Conservation (phyloP, 768 basidiomycete genomes). For the Daedaleopsis sinensis region DNA sequence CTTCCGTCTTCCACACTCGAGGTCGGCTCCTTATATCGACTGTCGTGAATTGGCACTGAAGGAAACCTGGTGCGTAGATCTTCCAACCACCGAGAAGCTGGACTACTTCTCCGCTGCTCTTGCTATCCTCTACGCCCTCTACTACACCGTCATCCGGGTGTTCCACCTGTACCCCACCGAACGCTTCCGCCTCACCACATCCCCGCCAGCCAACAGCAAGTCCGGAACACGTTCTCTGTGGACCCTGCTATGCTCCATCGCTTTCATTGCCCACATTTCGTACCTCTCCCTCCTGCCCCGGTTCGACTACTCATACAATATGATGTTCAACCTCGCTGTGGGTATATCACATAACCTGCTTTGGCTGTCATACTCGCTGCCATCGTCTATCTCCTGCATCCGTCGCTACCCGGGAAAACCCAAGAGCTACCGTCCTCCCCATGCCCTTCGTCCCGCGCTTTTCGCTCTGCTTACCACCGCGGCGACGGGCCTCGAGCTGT, state of each 20-base stretch:
- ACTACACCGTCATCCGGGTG: slow-evolving; percentile 74
- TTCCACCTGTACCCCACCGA: slow-evolving; percentile 66
- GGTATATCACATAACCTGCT: slow-evolving; percentile 80
- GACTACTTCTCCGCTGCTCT: slow-evolving; percentile 96
- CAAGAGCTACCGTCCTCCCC: slow-evolving; percentile 59
- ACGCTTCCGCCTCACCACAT: slow-evolving; percentile 27
- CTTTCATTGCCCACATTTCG: slow-evolving; percentile 70
- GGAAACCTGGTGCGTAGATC: slow-evolving; percentile 51
- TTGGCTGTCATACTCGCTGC: slow-evolving; percentile 78
- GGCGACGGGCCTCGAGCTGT: slow-evolving; percentile 80
- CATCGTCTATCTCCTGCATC: slow-evolving; percentile 47
- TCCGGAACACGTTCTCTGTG: slow-evolving; percentile 36
- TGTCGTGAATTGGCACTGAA: slow-evolving; percentile 10
- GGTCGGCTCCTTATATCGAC: slow-evolving; percentile 49
- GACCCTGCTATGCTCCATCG: slow-evolving; percentile 53
- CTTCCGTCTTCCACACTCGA: slow-evolving; percentile 88
- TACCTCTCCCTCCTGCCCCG: slow-evolving; percentile 77
- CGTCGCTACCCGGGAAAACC: slow-evolving; percentile 58
- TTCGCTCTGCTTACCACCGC: slow-evolving; percentile 73
- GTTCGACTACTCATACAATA: slow-evolving; percentile 95
- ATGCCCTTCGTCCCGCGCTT: slow-evolving; percentile 53
- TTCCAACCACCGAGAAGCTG: slow-evolving; percentile 80
- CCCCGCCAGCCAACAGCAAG: slow-evolving; percentile 12
- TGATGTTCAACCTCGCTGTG: slow-evolving; percentile 76
- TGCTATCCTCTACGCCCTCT: slow-evolving; percentile 81